Evolutionary conservation across 306 rosid species (phyloP), one percentile per base, ranked within the genome.

Genomic region (Argentina anserina): DNA sequence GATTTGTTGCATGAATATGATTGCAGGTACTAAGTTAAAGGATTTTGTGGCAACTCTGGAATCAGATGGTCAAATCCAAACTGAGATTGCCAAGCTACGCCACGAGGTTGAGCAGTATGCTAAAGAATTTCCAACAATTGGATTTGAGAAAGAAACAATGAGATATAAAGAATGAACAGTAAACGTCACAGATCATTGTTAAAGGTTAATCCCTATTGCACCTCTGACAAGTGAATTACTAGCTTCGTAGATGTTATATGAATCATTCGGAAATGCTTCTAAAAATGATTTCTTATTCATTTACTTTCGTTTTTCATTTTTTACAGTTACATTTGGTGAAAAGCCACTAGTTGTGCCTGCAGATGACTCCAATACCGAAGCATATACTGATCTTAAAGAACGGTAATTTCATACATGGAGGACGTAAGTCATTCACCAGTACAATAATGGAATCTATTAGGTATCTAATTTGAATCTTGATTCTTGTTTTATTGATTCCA

Each of bases 21-120:
- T 34, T 78, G 43, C 83, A 90, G 98, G 98, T 74, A 78, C 96
- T 23, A 93, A 86, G 87, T 84, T 93, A 84, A 93, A 90, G 86
- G 97, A 90, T 80, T 93, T 90, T 58, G 91, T 85, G 76, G 86
- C 86, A 74, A 80, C 90, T 42, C 36, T 90, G 92, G 86, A 86
- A 76, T 89, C 94, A 36, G 86, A 90, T 80, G 75, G 65, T 73
- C 69, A 83, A 23, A 39, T 78, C 70, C 96, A 90, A 82, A 81
- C 96, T 26, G 87, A 87, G 78, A 85, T 93, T 66, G 75, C 85
- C 61, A 81, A 76, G 80, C 90, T 93, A 34, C 84, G 94, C 43
- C 76, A 9, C 1, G 80, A 85, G 73, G 97, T 93, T 58, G 98
- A 93, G 88, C 89, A 72, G 61, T 93, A 86, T 52, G 98, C 97